phyloP scores from a whole-genome alignment of 2,329 filamentous ascomycete species.

The Colletotrichum echinochloae region DNA sequence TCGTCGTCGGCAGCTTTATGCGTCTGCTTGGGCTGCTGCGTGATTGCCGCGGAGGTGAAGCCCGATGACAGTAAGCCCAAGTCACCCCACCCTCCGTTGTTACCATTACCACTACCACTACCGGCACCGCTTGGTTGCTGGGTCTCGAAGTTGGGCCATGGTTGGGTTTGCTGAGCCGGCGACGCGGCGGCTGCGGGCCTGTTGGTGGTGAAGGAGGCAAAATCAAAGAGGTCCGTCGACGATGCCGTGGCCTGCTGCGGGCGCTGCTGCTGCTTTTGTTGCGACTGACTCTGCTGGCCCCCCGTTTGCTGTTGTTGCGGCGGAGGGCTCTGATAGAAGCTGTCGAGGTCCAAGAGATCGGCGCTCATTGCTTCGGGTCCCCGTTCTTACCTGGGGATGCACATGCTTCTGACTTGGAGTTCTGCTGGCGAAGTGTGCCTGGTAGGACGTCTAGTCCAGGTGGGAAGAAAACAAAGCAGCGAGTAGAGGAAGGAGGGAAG shows the following conservation, averaged over 20 bases:
- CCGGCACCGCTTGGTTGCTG: slow-evolving; percentile 42
- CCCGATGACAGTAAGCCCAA: slow-evolving; percentile 33
- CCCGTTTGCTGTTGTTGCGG: slow-evolving; percentile 39
- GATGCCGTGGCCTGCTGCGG: slow-evolving; percentile 38
- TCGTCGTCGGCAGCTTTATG: slow-evolving; percentile 62
- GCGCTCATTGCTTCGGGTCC: slow-evolving; percentile 65
- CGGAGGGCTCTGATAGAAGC: slow-evolving; percentile 55
- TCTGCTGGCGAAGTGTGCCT: background rate
- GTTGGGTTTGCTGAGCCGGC: slow-evolving; percentile 43
- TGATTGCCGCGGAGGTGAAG: slow-evolving; percentile 30
- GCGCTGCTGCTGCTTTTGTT: slow-evolving; percentile 33
- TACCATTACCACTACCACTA: slow-evolving; percentile 23
- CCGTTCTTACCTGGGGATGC: slow-evolving; percentile 25
- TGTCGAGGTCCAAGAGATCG: slow-evolving; percentile 74
- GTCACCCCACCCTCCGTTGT: slow-evolving; percentile 43
- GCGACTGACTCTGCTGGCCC: slow-evolving; percentile 39
- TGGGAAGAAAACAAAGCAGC: slow-evolving; percentile 13
- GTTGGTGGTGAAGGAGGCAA: slow-evolving; percentile 42
- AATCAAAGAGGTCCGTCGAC: slow-evolving; percentile 47
- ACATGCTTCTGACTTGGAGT: slow-evolving; percentile 22
- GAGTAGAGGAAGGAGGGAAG: slow-evolving; percentile 3
- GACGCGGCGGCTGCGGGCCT: slow-evolving; percentile 15
- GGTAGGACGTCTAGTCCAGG: slow-evolving; percentile 3
- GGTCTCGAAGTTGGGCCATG: slow-evolving; percentile 50
- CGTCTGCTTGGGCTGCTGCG: slow-evolving; percentile 38